Evolutionary conservation across 495 filamentous ascomycete species (phyloP).

Genomic region (Trichoderma virens): DNA sequence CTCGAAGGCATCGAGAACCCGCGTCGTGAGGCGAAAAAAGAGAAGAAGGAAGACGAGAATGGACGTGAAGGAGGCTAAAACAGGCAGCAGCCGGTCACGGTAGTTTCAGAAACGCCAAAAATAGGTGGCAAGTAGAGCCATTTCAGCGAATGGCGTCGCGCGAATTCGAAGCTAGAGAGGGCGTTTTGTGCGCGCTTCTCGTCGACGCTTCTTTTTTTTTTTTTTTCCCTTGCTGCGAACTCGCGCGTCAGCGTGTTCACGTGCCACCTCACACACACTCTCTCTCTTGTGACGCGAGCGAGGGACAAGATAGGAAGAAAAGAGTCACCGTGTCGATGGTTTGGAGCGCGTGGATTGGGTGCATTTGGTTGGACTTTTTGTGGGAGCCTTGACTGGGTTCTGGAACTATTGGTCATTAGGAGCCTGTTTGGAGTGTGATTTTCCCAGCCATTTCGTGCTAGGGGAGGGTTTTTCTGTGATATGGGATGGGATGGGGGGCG

Average conservation of each 20-base stretch:
- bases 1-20: background rate
- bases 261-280: background rate
- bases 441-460: background rate
- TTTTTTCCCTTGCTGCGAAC: background rate
- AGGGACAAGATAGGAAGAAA: background rate
- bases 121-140: background rate
- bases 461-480: background rate
- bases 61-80: background rate
- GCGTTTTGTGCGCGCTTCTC: background rate
- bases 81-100: background rate
- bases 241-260: background rate
- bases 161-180: background rate
- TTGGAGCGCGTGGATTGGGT: background rate
- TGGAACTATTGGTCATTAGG: background rate
- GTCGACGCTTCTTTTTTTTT: background rate
- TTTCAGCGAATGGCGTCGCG: background rate
- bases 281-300: background rate
- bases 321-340: background rate
- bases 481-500: background rate
- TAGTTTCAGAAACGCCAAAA: background rate
- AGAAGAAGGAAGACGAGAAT: background rate
- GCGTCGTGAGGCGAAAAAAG: slow-evolving; percentile 1
- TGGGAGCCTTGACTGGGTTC: background rate
- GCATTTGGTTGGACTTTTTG: background rate
- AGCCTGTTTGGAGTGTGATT: background rate